Percentiles rank a stretch among this genome's conserved stretches.
Conservation (phyloP, 805 yeast genomes). For the Kodamaea lidongshanica region DNA sequence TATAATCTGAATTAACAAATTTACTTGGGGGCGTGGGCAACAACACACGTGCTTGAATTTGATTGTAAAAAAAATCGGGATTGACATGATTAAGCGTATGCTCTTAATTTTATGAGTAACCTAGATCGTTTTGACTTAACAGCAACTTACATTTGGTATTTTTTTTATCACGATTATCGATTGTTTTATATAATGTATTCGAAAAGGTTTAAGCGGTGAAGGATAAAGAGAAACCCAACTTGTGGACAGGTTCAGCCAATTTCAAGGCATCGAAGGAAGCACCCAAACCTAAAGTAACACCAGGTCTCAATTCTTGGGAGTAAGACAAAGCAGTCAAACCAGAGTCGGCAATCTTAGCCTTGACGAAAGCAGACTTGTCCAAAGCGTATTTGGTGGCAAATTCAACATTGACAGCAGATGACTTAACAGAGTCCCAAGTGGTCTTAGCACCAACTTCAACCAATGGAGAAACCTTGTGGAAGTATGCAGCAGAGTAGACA, state of each 20-base stretch:
- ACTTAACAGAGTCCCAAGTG: constrained; percentile 82
- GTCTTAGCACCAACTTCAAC: constrained; percentile 99
- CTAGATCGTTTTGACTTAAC: no score
- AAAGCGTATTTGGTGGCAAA: constrained; percentile 91
- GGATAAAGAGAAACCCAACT: constrained; percentile 91
- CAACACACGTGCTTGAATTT: no score
- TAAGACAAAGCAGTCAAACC: constrained; percentile 91
- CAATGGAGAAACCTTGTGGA: constrained; percentile 85
- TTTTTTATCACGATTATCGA: no score
- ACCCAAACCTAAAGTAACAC: constrained; percentile 96
- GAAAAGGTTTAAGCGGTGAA: constrained; percentile 68
- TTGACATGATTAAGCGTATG: no score
- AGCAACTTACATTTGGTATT: no score
- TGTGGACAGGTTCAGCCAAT: constrained; percentile 94
- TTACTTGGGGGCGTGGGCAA: no score
- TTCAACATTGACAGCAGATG: constrained; percentile 83
- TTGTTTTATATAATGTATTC: constrained; percentile 3
- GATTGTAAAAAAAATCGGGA: no score
- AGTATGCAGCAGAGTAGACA: constrained; percentile 90
- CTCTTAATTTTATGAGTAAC: no score
- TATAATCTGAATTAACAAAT: no score
- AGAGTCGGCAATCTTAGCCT: constrained; percentile 94
- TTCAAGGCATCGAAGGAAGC: constrained; percentile 94
- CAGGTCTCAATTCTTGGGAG: constrained; percentile 92
- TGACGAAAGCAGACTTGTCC: constrained; percentile 83